Percentiles rank a stretch among this genome's conserved stretches.
These are phyloP conservation scores for Claviceps cyperi DNA, from an alignment of 2,329 filamentous ascomycete genomes.

Conservation along the genomic window DNA sequence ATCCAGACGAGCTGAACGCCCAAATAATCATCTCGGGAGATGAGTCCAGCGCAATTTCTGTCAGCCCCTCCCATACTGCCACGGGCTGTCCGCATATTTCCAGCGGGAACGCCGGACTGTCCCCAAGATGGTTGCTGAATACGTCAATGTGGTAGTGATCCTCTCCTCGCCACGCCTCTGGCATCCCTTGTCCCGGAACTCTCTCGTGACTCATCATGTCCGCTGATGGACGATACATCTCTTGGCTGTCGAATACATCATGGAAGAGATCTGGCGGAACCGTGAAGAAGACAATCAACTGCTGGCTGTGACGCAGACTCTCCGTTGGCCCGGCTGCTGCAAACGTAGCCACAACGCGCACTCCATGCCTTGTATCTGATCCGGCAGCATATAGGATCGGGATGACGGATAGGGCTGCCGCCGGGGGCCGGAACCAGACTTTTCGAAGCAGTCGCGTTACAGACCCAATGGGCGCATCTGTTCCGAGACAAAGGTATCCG, in stretches of 20 bases:
- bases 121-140: constrained; percentile 7
- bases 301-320: constrained; percentile 9
- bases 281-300: constrained; percentile 43
- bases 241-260: constrained; percentile 13
- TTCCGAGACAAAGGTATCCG: constrained; percentile 43
- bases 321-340: constrained; percentile 16
- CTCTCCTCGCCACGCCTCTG: constrained; percentile 10
- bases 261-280: constrained; percentile 43
- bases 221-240: constrained; percentile 4
- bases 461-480: constrained; percentile 40
- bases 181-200: constrained; percentile 5
- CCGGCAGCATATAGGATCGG: constrained; percentile 42
- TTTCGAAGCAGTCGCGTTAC: constrained; percentile 40
- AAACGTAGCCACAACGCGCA: constrained; percentile 44
- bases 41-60: constrained; percentile 19
- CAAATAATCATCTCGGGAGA: constrained; percentile 21
- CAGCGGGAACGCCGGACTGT: constrained; percentile 13
- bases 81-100: constrained; percentile 18
- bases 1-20: constrained; percentile 21
- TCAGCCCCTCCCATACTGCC: constrained; percentile 17
- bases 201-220: constrained; percentile 3
- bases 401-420: constrained; percentile 14
- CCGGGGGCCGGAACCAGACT: constrained; percentile 32
- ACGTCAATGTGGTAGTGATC: constrained; percentile 11
- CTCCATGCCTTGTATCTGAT: constrained; percentile 40